These are phyloP conservation scores for Pulveroboletus sp. DNA, from an alignment of 768 basidiomycete genomes.

Conservation along the genomic window DNA sequence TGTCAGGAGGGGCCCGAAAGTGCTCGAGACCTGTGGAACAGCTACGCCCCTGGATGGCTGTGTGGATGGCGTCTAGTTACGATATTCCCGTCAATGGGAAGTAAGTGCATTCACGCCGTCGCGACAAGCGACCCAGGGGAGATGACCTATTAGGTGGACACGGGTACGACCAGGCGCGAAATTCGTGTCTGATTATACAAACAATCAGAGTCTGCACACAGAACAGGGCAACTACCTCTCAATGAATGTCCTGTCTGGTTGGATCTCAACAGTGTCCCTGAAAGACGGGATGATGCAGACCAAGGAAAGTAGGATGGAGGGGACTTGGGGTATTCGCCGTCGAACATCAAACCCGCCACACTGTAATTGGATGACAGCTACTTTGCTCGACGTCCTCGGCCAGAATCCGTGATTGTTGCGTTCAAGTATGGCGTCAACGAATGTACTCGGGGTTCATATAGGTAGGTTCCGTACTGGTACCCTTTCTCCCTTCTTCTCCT, in stretches of 20 bases:
- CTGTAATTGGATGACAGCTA: no score
- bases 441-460: no score
- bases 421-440: no score
- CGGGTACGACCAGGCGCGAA: slow-evolving; percentile 23
- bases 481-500: no score
- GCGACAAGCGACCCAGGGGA: slow-evolving; percentile 40
- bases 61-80: slow-evolving; percentile 48
- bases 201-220: slow-evolving; percentile 47
- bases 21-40: slow-evolving; percentile 52
- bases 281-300: slow-evolving; percentile 32
- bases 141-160: slow-evolving; percentile 33
- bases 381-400: no score
- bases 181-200: slow-evolving; percentile 29
- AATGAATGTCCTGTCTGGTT: slow-evolving; percentile 28
- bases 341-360: no score
- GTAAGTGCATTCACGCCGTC: slow-evolving; percentile 45
- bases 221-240: slow-evolving; percentile 45
- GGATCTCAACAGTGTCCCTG: slow-evolving; percentile 40
- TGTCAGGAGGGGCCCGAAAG: slow-evolving; percentile 5
- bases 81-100: slow-evolving; percentile 45
- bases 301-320: no score
- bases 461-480: no score
- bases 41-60: no score
- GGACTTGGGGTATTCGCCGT: no score
- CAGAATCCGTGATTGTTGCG: no score